Conservation (phyloP, 306 rosid species). For the Cicer chorassanicum region DNA sequence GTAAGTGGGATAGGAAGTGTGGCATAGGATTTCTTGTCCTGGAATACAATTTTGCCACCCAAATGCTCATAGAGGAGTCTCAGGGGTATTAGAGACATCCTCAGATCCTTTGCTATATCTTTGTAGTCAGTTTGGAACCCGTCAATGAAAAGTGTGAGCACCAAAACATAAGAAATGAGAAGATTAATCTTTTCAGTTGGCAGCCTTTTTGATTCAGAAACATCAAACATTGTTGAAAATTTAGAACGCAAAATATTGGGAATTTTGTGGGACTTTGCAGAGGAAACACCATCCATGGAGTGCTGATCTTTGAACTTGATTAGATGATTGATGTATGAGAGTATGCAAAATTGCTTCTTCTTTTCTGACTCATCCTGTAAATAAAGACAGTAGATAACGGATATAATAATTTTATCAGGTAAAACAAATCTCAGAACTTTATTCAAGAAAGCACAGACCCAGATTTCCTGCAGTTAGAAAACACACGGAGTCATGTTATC, state of each 20-base stretch:
- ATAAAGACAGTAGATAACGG: slow-evolving; percentile 4
- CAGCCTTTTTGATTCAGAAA: slow-evolving; percentile 51
- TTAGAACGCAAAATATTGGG: slow-evolving; percentile 63
- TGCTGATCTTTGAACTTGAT: slow-evolving; percentile 76
- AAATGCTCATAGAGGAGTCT: slow-evolving; percentile 55
- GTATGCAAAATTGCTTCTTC: slow-evolving; percentile 60
- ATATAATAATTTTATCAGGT: slow-evolving; percentile 8
- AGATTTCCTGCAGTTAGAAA: not conserved
- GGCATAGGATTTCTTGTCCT: slow-evolving; percentile 22
- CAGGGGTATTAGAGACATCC: slow-evolving; percentile 39
- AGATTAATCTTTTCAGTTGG: slow-evolving; percentile 64
- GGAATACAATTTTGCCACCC: slow-evolving; percentile 69
- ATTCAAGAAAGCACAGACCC: not conserved
- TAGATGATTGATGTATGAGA: slow-evolving; percentile 79
- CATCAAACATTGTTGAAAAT: slow-evolving; percentile 61
- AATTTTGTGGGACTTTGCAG: slow-evolving; percentile 61
- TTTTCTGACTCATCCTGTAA: slow-evolving; percentile 77
- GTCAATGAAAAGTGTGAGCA: slow-evolving; percentile 73
- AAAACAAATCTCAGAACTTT: not conserved
- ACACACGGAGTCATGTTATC: not conserved
- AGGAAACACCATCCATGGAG: slow-evolving; percentile 55
- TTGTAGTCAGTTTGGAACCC: slow-evolving; percentile 59
- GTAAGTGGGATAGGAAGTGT: slow-evolving; percentile 73
- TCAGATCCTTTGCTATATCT: slow-evolving; percentile 81
- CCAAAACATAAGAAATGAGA: slow-evolving; percentile 71